Conservation (phyloP, 225 moss, liverwort and hornwort genomes). For the Straminergon stramineum region DNA sequence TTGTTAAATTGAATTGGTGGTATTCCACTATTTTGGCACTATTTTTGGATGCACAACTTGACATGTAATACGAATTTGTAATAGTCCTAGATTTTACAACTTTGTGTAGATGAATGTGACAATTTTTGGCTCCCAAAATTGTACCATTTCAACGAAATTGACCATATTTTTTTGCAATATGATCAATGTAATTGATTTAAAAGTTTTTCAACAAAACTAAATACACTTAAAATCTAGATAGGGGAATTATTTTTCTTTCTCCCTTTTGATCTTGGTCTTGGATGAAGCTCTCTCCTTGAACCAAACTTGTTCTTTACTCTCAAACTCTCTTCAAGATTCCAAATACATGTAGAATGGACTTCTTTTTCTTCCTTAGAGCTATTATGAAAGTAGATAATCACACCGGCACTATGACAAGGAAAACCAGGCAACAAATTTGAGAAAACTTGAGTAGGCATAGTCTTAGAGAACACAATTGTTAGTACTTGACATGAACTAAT, state of each 20-base stretch:
- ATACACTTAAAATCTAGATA: not conserved
- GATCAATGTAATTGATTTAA: not conserved
- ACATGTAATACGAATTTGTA: too few species aligned
- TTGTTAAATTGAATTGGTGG: not conserved
- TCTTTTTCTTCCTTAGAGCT: not conserved
- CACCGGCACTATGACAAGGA: not conserved
- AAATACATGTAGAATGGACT: not conserved
- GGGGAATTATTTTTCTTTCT: not conserved
- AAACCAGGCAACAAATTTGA: not conserved
- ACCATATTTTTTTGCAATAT: not conserved
- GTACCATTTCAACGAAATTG: not conserved
- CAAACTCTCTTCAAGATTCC: not conserved
- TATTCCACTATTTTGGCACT: too few species aligned
- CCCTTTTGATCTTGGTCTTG: not conserved
- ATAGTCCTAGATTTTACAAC: too few species aligned
- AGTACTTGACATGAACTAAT: not conserved
- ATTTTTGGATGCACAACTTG: too few species aligned
- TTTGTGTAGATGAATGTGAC: not conserved
- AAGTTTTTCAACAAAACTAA: not conserved
- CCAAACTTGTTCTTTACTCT: fast-evolving
- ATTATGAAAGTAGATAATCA: not conserved
- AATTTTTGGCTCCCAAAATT: not conserved
- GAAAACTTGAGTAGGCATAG: not conserved
- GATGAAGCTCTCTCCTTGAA: not conserved
- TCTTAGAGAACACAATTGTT: fast-evolving